phyloP scores from a whole-genome alignment of 1,139 yeast species.

The Lodderomyces orthopsilosis region DNA sequence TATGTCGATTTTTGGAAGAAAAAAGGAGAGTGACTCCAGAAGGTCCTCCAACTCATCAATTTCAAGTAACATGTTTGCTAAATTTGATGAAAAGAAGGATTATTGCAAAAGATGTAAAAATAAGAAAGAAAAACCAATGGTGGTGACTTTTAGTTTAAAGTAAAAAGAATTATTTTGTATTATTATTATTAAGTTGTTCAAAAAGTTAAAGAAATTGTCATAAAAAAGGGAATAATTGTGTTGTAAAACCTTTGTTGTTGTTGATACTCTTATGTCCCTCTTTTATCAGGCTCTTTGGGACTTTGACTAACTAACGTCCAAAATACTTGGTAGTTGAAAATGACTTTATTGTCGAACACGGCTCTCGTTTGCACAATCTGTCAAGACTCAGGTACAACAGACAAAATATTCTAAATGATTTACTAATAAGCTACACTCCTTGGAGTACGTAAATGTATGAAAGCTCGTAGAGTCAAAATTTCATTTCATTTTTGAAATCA shows the following conservation, averaged over 20 bases:
- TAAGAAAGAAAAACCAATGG: slow-evolving; percentile 29
- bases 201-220: too few relatives aligned
- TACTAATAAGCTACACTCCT: neutral
- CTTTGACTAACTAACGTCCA: too few relatives aligned
- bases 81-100: slow-evolving; percentile 26
- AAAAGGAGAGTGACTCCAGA: slow-evolving; percentile 9
- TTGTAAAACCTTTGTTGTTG: too few relatives aligned
- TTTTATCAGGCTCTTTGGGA: too few relatives aligned
- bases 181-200: too few relatives aligned
- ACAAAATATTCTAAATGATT: neutral
- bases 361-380: too few relatives aligned
- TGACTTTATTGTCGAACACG: too few relatives aligned
- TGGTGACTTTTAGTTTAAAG: slow-evolving; percentile 36
- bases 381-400: too few relatives aligned
- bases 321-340: too few relatives aligned
- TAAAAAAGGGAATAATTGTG: too few relatives aligned
- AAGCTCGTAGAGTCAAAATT: slow-evolving; percentile 29
- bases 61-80: slow-evolving; percentile 8
- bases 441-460: slow-evolving; percentile 18
- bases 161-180: slow-evolving; percentile 1
- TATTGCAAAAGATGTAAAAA: slow-evolving; percentile 39
- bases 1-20: slow-evolving; percentile 7
- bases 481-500: slow-evolving; percentile 19
- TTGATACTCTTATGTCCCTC: too few relatives aligned
- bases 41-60: slow-evolving; percentile 10